Evolutionary conservation across 768 basidiomycete genomes (phyloP).

Genomic region (Tulasnella sp.): DNA sequence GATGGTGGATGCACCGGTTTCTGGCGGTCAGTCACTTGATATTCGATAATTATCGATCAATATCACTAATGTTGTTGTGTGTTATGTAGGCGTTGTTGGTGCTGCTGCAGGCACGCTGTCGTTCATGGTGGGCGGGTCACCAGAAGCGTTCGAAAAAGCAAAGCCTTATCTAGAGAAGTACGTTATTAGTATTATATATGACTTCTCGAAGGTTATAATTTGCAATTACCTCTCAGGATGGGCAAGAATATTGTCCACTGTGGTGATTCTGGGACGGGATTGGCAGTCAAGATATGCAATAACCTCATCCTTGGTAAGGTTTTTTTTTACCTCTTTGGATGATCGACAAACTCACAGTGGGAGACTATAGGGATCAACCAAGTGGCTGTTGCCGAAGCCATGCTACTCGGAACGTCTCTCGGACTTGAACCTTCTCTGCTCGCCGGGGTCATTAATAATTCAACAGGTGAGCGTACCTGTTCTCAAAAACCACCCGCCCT

Average conservation of each 20-base stretch:
- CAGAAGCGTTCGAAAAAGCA: constrained; percentile 42
- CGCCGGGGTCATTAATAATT: constrained; percentile 67
- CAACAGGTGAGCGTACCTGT: constrained; percentile 16
- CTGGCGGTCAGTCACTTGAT: constrained; percentile 57
- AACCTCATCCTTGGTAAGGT: constrained; percentile 36
- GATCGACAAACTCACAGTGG: constrained; percentile 49
- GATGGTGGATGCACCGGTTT: constrained; percentile 91
- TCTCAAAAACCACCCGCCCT: background rate
- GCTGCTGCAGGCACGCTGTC: constrained; percentile 79
- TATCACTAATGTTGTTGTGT: background rate
- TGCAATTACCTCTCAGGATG: constrained; percentile 37
- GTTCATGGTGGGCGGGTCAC: constrained; percentile 79
- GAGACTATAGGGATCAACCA: constrained; percentile 57
- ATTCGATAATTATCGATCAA: background rate
- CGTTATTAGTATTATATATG: background rate
- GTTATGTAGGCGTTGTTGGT: constrained; percentile 54
- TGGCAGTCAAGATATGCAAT: constrained; percentile 86
- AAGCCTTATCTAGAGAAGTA: constrained; percentile 37
- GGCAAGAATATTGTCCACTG: constrained; percentile 74
- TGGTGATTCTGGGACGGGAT: constrained; percentile 64
- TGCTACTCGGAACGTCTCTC: constrained; percentile 73
- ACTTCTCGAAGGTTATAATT: background rate
- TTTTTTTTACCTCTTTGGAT: constrained; percentile 60
- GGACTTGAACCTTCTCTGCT: constrained; percentile 52
- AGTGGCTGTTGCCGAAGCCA: constrained; percentile 76